Base-by-base conservation (phyloP, 495 filamentous ascomycete species). In the Cairneyella variabilis region DNA sequence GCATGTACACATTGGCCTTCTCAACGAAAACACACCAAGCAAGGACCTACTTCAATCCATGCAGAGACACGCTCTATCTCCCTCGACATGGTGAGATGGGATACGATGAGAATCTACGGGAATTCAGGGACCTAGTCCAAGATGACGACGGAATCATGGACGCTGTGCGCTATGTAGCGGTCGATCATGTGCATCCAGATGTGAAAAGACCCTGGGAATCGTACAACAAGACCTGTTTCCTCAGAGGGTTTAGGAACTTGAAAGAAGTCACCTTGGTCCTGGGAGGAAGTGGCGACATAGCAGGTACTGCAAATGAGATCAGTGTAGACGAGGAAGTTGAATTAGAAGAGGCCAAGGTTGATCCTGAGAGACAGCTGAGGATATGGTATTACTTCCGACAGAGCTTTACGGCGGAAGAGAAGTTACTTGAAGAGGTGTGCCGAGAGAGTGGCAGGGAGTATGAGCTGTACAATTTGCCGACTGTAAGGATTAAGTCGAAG, bases 161-260 rank as follows among this genome's bases (percentile, higher is more conserved):
- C 18, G 30, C 48, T n/a, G 25, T 58, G 14, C 42, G 34, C 3
- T 20, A 17, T 7, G 59, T 79, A 21, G 76, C 75, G 1, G 65
- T 79, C 38, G 76, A 79, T 53, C 70, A 76, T 36, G 73, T 79
- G 25, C 62, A 60, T 20, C 62, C 68, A 21, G 63, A 69, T 22
- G 66, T 79, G 43, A 70, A 73, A 40, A 59, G 74, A 34, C 74
- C 73, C 21, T 79, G 76, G 76, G 76, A 79, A 61, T 69, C 70
- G 1, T 79, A 77, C 54, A 76, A 71, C 61, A 78, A 79, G 61
- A 70, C 73, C 40, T 64, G 62, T 30, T 54, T 77, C 36, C 61
- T 78, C 34, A 65, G 71, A 39, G 68, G 65, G 38, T 78, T 78
- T 40, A 66, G 63, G 1, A 44, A 61, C 1, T 56, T 77, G 18